Evolutionary conservation across 345 rosid species (phyloP).

Genomic region (Citrus hindsii): DNA sequence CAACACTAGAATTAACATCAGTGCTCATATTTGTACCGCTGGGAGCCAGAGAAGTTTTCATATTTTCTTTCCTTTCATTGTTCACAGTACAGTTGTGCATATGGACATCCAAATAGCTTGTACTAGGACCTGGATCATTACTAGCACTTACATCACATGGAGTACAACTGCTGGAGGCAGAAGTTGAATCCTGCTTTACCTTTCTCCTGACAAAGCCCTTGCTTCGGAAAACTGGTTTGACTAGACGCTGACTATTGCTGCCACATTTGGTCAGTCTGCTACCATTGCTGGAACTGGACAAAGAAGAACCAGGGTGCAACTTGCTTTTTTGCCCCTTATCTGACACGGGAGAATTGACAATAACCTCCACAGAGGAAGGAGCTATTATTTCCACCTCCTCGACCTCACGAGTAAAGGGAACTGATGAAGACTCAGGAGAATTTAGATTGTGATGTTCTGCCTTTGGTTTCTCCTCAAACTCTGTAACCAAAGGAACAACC

Average conservation of each 20-base stretch:
- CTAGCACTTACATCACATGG: slow-evolving; percentile 20
- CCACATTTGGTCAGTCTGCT: slow-evolving; percentile 25
- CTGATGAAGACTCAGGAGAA: slow-evolving; percentile 19
- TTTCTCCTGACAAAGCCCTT: slow-evolving; percentile 58
- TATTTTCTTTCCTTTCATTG: slow-evolving; percentile 32
- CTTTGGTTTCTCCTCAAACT: slow-evolving; percentile 11
- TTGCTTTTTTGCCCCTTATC: slow-evolving; percentile 29
- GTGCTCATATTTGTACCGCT: slow-evolving; percentile 26
- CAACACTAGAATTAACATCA: slow-evolving; percentile 35
- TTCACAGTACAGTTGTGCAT: slow-evolving; percentile 12
- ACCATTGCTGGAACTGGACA: slow-evolving; percentile 20
- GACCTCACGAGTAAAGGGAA: slow-evolving; percentile 6
- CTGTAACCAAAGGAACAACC: slow-evolving; percentile 20
- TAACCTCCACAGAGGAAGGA: slow-evolving; percentile 20
- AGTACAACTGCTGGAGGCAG: slow-evolving; percentile 31
- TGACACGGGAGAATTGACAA: slow-evolving; percentile 14
- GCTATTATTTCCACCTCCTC: slow-evolving; percentile 17
- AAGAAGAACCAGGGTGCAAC: slow-evolving; percentile 26
- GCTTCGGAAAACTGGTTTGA: slow-evolving; percentile 51
- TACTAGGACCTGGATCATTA: slow-evolving; percentile 32
- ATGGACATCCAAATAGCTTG: slow-evolving; percentile 26
- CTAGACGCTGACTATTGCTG: slow-evolving; percentile 27
- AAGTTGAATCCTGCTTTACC: slow-evolving; percentile 32
- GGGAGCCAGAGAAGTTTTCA: slow-evolving; percentile 36
- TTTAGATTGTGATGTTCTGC: slow-evolving; percentile 16